These are phyloP conservation scores for Daucus carota DNA, from an alignment of 129 eudicot genomes.

Conservation along the genomic window DNA sequence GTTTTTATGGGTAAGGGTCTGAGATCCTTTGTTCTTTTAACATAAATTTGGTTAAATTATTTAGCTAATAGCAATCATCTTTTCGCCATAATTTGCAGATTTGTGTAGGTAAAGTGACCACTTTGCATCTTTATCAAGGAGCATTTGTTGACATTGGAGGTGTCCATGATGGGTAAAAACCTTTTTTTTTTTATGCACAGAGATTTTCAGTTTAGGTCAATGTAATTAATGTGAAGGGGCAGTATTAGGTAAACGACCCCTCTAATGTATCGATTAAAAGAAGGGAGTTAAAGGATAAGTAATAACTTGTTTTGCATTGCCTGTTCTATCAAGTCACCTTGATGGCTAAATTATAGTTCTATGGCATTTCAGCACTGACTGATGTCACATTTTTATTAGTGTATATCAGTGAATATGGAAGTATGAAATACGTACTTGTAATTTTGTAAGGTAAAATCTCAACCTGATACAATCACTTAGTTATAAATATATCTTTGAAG, in stretches of 20 bases:
- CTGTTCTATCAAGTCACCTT: neutral
- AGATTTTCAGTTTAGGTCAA: neutral
- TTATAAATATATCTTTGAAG: neutral
- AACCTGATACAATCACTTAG: neutral
- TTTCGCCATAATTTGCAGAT: slow-evolving; percentile 37
- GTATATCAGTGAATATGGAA: neutral
- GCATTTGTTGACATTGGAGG: slow-evolving; percentile 99
- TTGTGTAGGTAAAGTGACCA: slow-evolving; percentile 93
- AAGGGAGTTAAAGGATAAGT: neutral
- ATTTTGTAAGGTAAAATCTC: neutral
- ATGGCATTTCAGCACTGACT: neutral
- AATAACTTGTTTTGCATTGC: neutral
- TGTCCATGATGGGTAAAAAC: slow-evolving; percentile 83
- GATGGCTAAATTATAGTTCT: neutral
- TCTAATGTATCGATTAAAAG: neutral
- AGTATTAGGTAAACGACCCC: neutral
- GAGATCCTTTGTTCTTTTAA: neutral
- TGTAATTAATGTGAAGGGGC: neutral
- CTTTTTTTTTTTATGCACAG: neutral
- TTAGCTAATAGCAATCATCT: neutral
- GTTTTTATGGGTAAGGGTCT: neutral
- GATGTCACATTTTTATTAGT: neutral
- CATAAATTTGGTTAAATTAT: neutral
- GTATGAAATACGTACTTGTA: neutral
- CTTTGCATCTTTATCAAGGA: slow-evolving; percentile 96